phyloP scores from a whole-genome alignment of 139 green algal species.

The Chlorella sp. region DNA sequence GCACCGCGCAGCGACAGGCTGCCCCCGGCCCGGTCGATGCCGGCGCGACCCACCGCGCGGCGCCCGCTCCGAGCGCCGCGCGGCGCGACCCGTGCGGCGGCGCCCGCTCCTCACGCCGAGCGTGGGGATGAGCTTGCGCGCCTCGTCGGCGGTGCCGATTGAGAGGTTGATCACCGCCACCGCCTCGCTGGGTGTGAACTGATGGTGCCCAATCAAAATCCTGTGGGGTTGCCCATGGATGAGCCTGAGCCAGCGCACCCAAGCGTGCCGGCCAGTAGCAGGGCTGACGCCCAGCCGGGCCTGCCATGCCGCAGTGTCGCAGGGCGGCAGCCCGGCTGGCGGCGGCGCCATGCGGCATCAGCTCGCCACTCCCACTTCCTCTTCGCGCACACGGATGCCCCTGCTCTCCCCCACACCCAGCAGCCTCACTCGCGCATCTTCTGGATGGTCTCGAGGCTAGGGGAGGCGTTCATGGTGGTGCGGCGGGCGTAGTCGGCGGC shows the following conservation, averaged over 20 bases:
- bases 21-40: too few species aligned
- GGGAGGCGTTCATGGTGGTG: too few species aligned
- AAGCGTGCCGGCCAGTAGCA: too few species aligned
- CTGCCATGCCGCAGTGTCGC: neutral
- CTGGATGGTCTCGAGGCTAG: constrained; percentile 38
- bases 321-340: neutral
- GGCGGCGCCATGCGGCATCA: neutral
- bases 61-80: too few species aligned
- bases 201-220: constrained; percentile 23
- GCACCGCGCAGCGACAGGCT: too few species aligned
- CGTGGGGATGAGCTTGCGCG: constrained; percentile 35
- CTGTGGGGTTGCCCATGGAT: neutral
- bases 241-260: too few species aligned
- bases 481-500: too few species aligned
- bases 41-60: too few species aligned
- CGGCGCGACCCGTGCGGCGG: too few species aligned
- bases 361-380: too few species aligned
- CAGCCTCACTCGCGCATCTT: constrained; percentile 51
- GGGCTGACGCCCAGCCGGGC: neutral
- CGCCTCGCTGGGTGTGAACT: constrained; percentile 49
- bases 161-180: constrained; percentile 41
- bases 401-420: neutral
- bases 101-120: constrained; percentile 19
- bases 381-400: too few species aligned
- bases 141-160: constrained; percentile 41